A percentile compares a stretch with the other conserved stretches of the same genome.
These are phyloP conservation scores for Penicillium antarcticum DNA, from an alignment of 495 filamentous ascomycete species.

Conservation along the genomic window DNA sequence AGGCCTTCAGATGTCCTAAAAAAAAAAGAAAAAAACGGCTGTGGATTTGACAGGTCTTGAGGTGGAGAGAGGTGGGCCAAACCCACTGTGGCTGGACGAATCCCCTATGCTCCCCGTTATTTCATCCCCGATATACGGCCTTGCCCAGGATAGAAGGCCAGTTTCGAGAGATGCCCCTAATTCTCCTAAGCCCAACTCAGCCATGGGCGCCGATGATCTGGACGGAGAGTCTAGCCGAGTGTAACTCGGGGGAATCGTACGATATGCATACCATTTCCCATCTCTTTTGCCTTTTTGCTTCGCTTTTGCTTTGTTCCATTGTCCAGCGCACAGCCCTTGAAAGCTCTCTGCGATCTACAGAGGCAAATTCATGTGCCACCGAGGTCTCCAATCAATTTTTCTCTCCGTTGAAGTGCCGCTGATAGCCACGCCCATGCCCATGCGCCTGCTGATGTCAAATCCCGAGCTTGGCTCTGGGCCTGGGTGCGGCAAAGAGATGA, in stretches of 20 bases:
- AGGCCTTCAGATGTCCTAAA: slow-evolving; percentile 12
- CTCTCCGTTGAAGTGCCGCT: background rate
- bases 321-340: background rate
- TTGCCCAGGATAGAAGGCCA: background rate
- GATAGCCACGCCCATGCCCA: background rate
- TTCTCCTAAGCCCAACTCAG: slow-evolving; percentile 3
- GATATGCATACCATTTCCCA: background rate
- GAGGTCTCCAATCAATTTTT: slow-evolving; percentile 4
- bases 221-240: background rate
- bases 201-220: slow-evolving; percentile 5
- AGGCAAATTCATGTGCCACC: slow-evolving; percentile 17
- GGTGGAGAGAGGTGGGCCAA: slow-evolving; percentile 1
- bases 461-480: slow-evolving; percentile 3
- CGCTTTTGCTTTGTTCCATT: background rate
- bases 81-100: slow-evolving; percentile 1
- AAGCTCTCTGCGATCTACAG: background rate
- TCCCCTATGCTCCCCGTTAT: background rate
- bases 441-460: background rate
- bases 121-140: background rate
- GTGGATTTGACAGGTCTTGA: slow-evolving; percentile 3
- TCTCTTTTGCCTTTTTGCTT: background rate
- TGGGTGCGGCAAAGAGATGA: background rate
- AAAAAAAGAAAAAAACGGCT: slow-evolving; percentile 20
- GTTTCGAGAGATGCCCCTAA: background rate
- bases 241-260: background rate